Evolutionary conservation across 2,329 filamentous ascomycete genomes (phyloP), one percentile per base, ranked within the genome.

Genomic region (Diplodia intermedia): DNA sequence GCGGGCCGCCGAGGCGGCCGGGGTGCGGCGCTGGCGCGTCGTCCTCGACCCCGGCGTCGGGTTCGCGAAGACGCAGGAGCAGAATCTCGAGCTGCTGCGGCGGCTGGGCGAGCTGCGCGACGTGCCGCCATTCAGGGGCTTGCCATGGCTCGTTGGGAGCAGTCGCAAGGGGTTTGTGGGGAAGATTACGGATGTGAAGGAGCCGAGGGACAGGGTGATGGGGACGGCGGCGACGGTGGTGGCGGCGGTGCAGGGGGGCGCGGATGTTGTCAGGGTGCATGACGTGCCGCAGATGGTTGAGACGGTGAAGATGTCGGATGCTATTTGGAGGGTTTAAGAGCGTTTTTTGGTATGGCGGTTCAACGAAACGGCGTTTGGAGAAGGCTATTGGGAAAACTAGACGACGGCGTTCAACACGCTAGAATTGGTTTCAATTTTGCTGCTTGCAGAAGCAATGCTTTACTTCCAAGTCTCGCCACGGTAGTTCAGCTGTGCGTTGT

Each of bases 111-210:
- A 89, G 71, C 81, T 97, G 43, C 71, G 77, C 18, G 67, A 65
- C 11, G 76, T 71, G 62, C 74, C 75, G 15, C 89, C 88, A 0
- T 79, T 95, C 29, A 80, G 85, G 67, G 89, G 88, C 0, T 81
- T 97, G 20, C 94, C 95, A 0, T 98, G 94, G 94, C 83, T 98
- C 26, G 84, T 98, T 47, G 95, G 95, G 0, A 89, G 90, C 18
- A 97, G 93, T 79, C 88, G 94, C 69, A 99, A 99, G 82, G 85
- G 87, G 26, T 99, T 99, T 76, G 88, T 99, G 67, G 94, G 94
- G 1, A 85, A 85, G 72, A 85, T 97, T 38, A 97, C 94, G 0
- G 92, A 91, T 0, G 91, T 93, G 1, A 79, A 86, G 69, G 86
- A 89, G 72, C 87, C 93, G 0, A 85, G 83, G 69, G 87, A 93